Evolutionary conservation across 164 flowering plant species (phyloP).

Genomic region (Macadamia tetraphylla): DNA sequence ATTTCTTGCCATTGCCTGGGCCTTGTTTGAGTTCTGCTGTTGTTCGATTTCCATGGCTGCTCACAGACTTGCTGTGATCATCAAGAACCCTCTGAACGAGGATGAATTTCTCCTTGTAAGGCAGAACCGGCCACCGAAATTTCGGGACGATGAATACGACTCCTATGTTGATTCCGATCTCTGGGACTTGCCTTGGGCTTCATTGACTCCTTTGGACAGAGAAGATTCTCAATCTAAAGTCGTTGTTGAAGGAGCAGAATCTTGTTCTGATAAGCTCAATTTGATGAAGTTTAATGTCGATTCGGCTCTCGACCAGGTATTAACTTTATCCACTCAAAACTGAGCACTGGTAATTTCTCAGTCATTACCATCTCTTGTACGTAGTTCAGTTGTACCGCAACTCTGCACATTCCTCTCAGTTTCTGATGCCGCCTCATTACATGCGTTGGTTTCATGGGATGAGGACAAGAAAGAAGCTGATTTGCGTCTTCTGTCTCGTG

Average conservation of each 20-base stretch:
- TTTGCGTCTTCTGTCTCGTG: not conserved
- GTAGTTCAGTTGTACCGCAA: not conserved
- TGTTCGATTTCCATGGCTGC: conserved; percentile 27
- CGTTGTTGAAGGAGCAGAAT: conserved; percentile 33
- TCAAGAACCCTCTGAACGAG: conserved; percentile 38
- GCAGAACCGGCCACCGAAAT: conserved; percentile 64
- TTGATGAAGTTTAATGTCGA: conserved; percentile 46
- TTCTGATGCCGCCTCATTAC: not conserved
- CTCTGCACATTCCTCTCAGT: not conserved
- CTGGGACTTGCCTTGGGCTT: conserved; percentile 79
- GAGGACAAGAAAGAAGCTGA: not conserved
- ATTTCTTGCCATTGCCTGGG: no score
- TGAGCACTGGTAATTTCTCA: not conserved
- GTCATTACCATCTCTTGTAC: not conserved
- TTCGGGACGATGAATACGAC: conserved; percentile 64
- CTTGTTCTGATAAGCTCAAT: conserved; percentile 27
- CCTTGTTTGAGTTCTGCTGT: no score
- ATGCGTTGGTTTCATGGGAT: no score
- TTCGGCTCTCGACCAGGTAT: conserved; percentile 53
- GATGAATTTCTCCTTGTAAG: conserved; percentile 46
- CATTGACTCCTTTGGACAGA: conserved; percentile 25
- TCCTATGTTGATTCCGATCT: conserved; percentile 75
- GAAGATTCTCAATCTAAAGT: conserved; percentile 10
- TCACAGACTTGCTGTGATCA: conserved; percentile 55
- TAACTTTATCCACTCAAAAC: not conserved